Conservation (phyloP, 345 rosid species). For the Heritiera littoralis region DNA sequence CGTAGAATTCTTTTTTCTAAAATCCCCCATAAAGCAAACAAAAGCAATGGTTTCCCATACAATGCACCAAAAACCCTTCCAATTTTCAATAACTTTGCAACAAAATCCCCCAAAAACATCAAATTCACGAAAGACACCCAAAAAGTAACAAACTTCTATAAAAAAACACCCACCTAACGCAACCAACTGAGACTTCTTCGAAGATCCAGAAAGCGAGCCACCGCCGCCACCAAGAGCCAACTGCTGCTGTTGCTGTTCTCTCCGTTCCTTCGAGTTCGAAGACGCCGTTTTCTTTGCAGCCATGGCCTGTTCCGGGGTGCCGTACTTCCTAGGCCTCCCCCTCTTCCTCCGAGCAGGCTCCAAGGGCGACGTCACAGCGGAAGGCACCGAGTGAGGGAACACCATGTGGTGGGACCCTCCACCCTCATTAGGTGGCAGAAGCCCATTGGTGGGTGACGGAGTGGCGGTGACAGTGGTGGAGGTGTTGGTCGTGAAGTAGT, state of each 20-base stretch:
- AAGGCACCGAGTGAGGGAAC: constrained; percentile 65
- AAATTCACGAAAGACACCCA: background rate
- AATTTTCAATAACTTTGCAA: background rate
- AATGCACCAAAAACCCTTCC: background rate
- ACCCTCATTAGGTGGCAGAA: constrained; percentile 41
- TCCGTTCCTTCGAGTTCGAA: constrained; percentile 47
- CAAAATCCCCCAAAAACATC: background rate
- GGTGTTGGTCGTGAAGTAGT: constrained; percentile 43
- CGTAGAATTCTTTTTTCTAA: background rate
- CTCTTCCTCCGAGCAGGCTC: constrained; percentile 76
- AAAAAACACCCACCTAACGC: constrained; percentile 39
- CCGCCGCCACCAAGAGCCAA: constrained; percentile 26
- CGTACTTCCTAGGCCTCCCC: constrained; percentile 96
- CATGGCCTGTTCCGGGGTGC: constrained; percentile 84
- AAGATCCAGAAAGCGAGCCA: constrained; percentile 35
- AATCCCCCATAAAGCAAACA: background rate
- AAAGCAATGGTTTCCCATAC: background rate
- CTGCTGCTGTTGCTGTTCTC: constrained; percentile 35
- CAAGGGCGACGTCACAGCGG: constrained; percentile 57
- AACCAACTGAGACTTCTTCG: constrained; percentile 38
- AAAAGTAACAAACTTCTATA: background rate
- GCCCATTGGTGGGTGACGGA: constrained; percentile 65
- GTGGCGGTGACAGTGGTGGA: constrained; percentile 32
- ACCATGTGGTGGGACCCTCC: constrained; percentile 40
- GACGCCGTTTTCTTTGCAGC: constrained; percentile 85